Evolutionary conservation across 345 rosid genomes (phyloP).

Genomic region (Angophora floribunda): DNA sequence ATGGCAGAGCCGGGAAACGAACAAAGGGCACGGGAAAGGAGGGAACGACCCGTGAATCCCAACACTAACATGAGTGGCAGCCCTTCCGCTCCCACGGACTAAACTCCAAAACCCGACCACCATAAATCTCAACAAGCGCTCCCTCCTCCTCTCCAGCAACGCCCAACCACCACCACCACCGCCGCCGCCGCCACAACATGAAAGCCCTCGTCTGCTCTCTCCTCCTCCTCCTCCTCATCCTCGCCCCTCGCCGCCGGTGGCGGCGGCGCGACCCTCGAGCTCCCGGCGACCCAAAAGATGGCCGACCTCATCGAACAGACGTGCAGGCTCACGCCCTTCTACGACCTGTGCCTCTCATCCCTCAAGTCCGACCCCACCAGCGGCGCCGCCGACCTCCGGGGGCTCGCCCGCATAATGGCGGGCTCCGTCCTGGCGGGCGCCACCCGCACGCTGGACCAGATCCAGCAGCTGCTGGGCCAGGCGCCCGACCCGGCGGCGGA

Average conservation of each 20-base stretch:
- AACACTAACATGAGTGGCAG: neutral
- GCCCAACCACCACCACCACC: neutral
- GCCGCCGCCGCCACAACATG: neutral
- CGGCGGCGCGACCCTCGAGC: neutral
- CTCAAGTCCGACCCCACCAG: slow-evolving; percentile 2
- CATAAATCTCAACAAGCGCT: neutral
- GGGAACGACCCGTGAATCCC: neutral
- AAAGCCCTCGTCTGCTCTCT: neutral
- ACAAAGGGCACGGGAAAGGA: neutral
- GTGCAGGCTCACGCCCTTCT: slow-evolving; percentile 14
- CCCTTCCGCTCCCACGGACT: neutral
- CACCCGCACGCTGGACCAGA: slow-evolving; percentile 9
- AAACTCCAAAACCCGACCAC: neutral
- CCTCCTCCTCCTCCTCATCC: neutral
- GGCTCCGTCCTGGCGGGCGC: slow-evolving; percentile 1
- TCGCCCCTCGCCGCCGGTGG: neutral
- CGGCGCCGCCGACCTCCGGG: slow-evolving; percentile 1
- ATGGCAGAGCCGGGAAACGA: neutral
- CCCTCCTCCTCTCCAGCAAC: neutral
- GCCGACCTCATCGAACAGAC: slow-evolving; percentile 2
- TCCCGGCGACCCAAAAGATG: neutral
- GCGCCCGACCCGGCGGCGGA: slow-evolving; percentile 12
- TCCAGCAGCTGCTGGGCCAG: slow-evolving; percentile 6
- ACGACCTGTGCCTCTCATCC: slow-evolving; percentile 7
- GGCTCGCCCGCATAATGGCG: slow-evolving; percentile 5